phyloP scores from a whole-genome alignment of 306 rosid species.

The Senna tora region DNA sequence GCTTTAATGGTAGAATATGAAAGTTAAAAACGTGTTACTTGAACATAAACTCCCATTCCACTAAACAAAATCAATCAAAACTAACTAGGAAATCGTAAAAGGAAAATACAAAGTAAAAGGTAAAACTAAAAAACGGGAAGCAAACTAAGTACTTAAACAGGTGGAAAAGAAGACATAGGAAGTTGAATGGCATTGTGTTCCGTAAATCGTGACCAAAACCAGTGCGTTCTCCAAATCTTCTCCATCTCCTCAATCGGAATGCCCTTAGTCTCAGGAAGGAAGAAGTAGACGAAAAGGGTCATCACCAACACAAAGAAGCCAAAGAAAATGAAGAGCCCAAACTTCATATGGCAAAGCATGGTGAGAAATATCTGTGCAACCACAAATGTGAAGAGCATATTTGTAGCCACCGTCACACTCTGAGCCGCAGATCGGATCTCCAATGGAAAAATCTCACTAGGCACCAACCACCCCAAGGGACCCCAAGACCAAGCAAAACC shows the following conservation, averaged over 20 bases:
- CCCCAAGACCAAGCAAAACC: neutral
- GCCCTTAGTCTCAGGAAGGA: neutral
- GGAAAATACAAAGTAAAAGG: too few relatives aligned
- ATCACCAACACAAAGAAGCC: neutral
- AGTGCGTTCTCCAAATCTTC: neutral
- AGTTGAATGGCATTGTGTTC: too few relatives aligned
- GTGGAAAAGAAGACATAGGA: too few relatives aligned
- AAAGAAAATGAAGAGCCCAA: neutral
- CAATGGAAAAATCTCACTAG: neutral
- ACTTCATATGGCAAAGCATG: constrained; percentile 1
- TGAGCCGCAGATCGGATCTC: neutral
- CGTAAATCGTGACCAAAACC: neutral
- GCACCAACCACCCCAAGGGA: neutral
- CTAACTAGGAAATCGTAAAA: too few relatives aligned
- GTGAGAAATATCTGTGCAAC: neutral
- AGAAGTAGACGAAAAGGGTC: neutral
- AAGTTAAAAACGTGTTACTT: too few relatives aligned
- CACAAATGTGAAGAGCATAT: neutral
- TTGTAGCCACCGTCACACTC: neutral
- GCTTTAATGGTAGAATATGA: too few relatives aligned
- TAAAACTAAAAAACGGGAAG: too few relatives aligned
- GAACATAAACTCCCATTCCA: too few relatives aligned
- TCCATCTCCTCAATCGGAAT: neutral
- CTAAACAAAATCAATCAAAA: too few relatives aligned
- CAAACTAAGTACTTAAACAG: too few relatives aligned